Evolutionary conservation across 1,284 basidiomycete genomes (phyloP).

Genomic region (Cystobasidium sp.): DNA sequence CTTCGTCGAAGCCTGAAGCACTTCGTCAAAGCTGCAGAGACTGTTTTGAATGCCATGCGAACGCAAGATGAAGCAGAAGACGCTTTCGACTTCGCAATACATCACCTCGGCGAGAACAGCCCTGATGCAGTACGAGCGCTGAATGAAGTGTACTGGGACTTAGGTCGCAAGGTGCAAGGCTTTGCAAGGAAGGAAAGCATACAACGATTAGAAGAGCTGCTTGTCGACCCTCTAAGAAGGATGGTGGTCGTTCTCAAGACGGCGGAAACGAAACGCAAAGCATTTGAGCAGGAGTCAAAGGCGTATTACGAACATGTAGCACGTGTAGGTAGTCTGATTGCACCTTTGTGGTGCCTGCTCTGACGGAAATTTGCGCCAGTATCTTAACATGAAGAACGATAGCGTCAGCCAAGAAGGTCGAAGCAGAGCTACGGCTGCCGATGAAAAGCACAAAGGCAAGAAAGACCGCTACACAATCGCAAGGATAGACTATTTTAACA

Average conservation of each 20-base stretch:
- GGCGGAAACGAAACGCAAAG: slow-evolving; percentile 46
- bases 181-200: slow-evolving; percentile 25
- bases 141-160: slow-evolving; percentile 38
- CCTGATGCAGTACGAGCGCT: slow-evolving; percentile 42
- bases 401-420: slow-evolving; percentile 59
- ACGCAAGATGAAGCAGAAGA: slow-evolving; percentile 41
- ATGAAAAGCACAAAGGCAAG: slow-evolving; percentile 55
- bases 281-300: slow-evolving; percentile 49
- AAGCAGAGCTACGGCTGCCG: slow-evolving; percentile 61
- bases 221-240: slow-evolving; percentile 42
- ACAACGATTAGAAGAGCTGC: slow-evolving; percentile 37
- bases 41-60: slow-evolving; percentile 26
- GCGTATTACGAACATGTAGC: slow-evolving; percentile 50
- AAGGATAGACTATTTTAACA: slow-evolving; percentile 40
- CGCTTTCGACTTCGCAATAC: slow-evolving; percentile 46
- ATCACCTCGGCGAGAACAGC: slow-evolving; percentile 42
- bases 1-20: slow-evolving; percentile 47
- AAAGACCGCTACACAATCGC: slow-evolving; percentile 32
- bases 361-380: slow-evolving; percentile 41
- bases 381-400: slow-evolving; percentile 52
- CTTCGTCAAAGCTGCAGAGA: slow-evolving; percentile 45
- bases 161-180: slow-evolving; percentile 16
- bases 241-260: slow-evolving; percentile 48
- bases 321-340: slow-evolving; percentile 42
- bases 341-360: not conserved